Evolutionary conservation across 1,139 yeast species (phyloP).

Genomic region (Kodamaea fungicola): DNA sequence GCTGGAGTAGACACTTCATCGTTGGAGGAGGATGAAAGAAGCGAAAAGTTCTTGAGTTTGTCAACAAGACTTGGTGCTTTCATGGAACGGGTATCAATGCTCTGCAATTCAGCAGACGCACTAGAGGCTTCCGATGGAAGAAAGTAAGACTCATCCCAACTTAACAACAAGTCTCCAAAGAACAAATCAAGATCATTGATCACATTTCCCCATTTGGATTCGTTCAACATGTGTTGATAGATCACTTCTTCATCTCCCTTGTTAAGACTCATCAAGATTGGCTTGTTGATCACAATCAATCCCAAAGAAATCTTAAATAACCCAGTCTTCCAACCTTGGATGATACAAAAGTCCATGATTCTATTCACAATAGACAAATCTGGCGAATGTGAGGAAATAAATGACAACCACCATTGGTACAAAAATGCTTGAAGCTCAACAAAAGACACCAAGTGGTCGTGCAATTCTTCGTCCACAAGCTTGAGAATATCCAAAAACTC

Average conservation of each 20-base stretch:
- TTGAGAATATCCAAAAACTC: constrained; percentile 50
- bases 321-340: constrained; percentile 67
- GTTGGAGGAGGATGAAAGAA: constrained; percentile 7
- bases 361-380: constrained; percentile 48
- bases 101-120: constrained; percentile 4
- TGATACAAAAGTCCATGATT: constrained; percentile 52
- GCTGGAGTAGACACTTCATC: constrained; percentile 5
- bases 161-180: constrained; percentile 37
- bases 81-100: constrained; percentile 2
- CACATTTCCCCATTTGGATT: constrained; percentile 50
- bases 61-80: constrained; percentile 13
- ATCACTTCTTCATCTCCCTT: constrained; percentile 57
- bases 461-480: constrained; percentile 39
- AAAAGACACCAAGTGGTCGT: constrained; percentile 39
- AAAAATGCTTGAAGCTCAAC: constrained; percentile 46
- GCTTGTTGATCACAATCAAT: constrained; percentile 49
- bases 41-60: constrained; percentile 14
- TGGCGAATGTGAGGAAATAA: constrained; percentile 61
- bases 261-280: constrained; percentile 46
- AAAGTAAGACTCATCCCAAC: constrained; percentile 36
- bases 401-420: constrained; percentile 67
- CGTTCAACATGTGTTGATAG: constrained; percentile 59
- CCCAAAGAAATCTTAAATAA: constrained; percentile 60
- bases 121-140: constrained; percentile 4
- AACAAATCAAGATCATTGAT: constrained; percentile 46